These are phyloP conservation scores for Poa annua DNA, from an alignment of 176 grass and related monocot genomes.

Conservation along the genomic window DNA sequence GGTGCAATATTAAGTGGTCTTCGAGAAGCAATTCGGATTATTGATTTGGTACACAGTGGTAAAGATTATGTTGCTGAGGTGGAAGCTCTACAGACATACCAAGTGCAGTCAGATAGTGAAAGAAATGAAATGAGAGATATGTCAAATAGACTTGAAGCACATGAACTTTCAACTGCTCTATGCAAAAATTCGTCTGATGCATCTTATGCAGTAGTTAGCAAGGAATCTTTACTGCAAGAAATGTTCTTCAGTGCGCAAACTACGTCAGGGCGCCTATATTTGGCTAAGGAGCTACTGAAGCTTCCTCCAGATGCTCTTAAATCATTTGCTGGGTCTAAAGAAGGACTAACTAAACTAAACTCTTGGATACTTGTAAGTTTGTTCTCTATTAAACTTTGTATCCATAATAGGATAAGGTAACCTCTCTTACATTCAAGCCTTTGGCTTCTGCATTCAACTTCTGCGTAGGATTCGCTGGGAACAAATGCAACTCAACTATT, in stretches of 20 bases:
- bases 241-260: constrained; percentile 94
- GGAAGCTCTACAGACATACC: constrained; percentile 75
- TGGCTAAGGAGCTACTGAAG: constrained; percentile 82
- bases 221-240: constrained; percentile 83
- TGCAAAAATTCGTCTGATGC: constrained; percentile 69
- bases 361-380: constrained; percentile 96
- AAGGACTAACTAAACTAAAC: constrained; percentile 81
- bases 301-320: constrained; percentile 73
- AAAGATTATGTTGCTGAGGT: constrained; percentile 89
- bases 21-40: constrained; percentile 92
- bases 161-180: constrained; percentile 67
- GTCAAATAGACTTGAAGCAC: constrained; percentile 85
- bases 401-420: constrained; percentile 23
- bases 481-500: constrained; percentile 96
- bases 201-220: constrained; percentile 58
- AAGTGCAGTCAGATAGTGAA: constrained; percentile 80
- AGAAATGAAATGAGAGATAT: constrained; percentile 91
- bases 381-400: constrained; percentile 31
- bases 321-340: constrained; percentile 92
- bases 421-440: constrained; percentile 29
- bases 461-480: constrained; percentile 86
- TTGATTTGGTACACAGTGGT: constrained; percentile 73
- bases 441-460: constrained; percentile 44
- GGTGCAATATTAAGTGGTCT: constrained; percentile 99
- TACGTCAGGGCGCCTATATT: constrained; percentile 86